These are phyloP conservation scores for Rubus parviflorus DNA, from an alignment of 306 rosid species.

Conservation along the genomic window DNA sequence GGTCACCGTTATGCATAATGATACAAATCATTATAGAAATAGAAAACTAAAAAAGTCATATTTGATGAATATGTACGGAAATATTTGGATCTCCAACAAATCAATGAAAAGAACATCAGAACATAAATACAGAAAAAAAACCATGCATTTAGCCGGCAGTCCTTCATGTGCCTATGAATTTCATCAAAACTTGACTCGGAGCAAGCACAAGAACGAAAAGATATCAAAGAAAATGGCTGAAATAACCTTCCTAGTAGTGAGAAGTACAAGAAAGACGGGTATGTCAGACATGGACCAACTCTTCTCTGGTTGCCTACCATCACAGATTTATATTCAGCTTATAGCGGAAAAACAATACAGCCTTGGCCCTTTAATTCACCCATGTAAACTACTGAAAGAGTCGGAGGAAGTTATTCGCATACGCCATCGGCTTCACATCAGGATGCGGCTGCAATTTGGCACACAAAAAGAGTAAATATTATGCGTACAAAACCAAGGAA, in stretches of 20 bases:
- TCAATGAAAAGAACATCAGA: not conserved
- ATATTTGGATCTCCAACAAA: not conserved
- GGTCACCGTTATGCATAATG: not conserved
- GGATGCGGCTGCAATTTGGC: slow-evolving; percentile 85
- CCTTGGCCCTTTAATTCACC: slow-evolving; percentile 32
- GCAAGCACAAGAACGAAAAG: slow-evolving; percentile 10
- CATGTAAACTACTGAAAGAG: slow-evolving; percentile 53
- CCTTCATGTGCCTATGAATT: slow-evolving; percentile 2
- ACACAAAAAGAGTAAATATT: not conserved
- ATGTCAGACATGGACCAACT: not conserved
- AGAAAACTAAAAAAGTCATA: not conserved
- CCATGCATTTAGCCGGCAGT: not conserved
- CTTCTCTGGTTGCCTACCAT: slow-evolving; percentile 15
- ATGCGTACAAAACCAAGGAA: not conserved
- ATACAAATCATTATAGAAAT: not conserved
- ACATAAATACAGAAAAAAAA: not conserved
- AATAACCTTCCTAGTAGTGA: slow-evolving; percentile 2
- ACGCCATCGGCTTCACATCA: slow-evolving; percentile 97
- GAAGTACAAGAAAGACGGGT: not conserved
- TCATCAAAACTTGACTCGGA: slow-evolving; percentile 9
- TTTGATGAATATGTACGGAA: not conserved
- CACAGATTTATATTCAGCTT: slow-evolving; percentile 31
- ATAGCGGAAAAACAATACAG: slow-evolving; percentile 11
- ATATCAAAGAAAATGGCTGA: not conserved
- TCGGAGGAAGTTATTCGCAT: slow-evolving; percentile 92